Evolutionary conservation across 2,329 filamentous ascomycete species (phyloP), one percentile per base, ranked within the genome.

Genomic region (Cercospora beticola): DNA sequence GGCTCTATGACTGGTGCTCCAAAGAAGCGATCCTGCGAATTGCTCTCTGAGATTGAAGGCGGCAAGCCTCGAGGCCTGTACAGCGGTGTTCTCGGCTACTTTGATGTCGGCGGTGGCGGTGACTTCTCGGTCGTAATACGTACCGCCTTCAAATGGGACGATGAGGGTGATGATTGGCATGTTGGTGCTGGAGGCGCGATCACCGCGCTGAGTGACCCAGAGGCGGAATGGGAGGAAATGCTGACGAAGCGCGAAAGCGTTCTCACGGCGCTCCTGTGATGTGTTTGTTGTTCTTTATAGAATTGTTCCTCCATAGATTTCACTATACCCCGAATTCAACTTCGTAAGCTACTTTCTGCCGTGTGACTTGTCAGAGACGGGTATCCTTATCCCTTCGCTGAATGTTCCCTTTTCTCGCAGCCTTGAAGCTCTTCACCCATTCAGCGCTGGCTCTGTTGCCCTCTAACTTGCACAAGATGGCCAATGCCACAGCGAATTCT

Each of bases 1-100:
- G 94, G 95, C 0, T 94, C 91, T 75, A 98, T 98, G 95, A 98
- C 94, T 1, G 95, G 95, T 6, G 94, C 94, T 0, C 95, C 94
- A 0, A 98, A 98, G 83, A 94, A 94, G 81, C 87, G 94, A 59
- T 94, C 91, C 71, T 97, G 94, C 78, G 90, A 97, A 82, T 86
- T 97, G 58, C 83, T 98, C 21, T 84, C 86, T 68, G 81, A 84
- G 3, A 85, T 97, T 52, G 94, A 97, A 79, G 81, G 80, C 18
- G 78, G 83, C 4, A 80, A 82, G 67, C 86, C 89, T 73, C 84
- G 94, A 62, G 89, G 92, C 33, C 81, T 97, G 62, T 97, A 97
- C 80, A 92, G 92, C 6, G 93, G 95, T 21, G 91, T 96, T 1
- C 86, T 97, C 61, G 94, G 94, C 0, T 98, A 97, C 80, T 87